A percentile compares a stretch with the other conserved stretches of the same genome.
phyloP scores from a whole-genome alignment of 805 yeast genomes.

The Myxozyma geophila region DNA sequence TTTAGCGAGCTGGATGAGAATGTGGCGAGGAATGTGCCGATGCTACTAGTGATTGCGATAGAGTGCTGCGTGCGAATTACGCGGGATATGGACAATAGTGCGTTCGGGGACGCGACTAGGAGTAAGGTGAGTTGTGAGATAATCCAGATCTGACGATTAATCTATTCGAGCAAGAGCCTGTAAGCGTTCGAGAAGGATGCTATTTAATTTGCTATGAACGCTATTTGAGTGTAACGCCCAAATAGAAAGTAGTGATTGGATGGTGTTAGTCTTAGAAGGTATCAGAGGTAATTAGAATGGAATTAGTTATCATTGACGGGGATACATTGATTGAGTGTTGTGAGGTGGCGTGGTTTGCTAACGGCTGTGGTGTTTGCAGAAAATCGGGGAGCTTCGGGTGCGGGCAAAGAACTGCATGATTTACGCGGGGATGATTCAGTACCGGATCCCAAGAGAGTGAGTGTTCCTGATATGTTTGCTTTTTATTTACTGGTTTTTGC shows the following conservation, averaged over 20 bases:
- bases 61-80: slow-evolving; percentile 63
- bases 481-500: neutral
- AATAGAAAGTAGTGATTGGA: too few species aligned
- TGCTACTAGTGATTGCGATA: slow-evolving; percentile 79
- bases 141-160: too few species aligned
- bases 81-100: slow-evolving; percentile 46
- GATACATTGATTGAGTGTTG: neutral
- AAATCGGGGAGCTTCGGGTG: slow-evolving; percentile 58
- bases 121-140: slow-evolving; percentile 25
- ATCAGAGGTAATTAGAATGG: too few species aligned
- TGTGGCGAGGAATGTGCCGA: slow-evolving; percentile 78
- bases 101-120: slow-evolving; percentile 34
- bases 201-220: too few species aligned
- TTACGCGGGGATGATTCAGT: slow-evolving; percentile 93
- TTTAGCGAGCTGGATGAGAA: slow-evolving; percentile 67
- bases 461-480: slow-evolving; percentile 5
- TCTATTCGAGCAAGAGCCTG: too few species aligned
- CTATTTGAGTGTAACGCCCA: too few species aligned
- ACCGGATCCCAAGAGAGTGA: slow-evolving; percentile 74
- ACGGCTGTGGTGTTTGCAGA: slow-evolving; percentile 45
- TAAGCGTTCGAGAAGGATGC: too few species aligned
- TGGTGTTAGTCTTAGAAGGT: too few species aligned
- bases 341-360: neutral
- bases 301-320: too few species aligned
- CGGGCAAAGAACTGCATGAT: slow-evolving; percentile 88